phyloP scores from a whole-genome alignment of 2,329 filamentous ascomycete species.

The Exophiala oligosperma region DNA sequence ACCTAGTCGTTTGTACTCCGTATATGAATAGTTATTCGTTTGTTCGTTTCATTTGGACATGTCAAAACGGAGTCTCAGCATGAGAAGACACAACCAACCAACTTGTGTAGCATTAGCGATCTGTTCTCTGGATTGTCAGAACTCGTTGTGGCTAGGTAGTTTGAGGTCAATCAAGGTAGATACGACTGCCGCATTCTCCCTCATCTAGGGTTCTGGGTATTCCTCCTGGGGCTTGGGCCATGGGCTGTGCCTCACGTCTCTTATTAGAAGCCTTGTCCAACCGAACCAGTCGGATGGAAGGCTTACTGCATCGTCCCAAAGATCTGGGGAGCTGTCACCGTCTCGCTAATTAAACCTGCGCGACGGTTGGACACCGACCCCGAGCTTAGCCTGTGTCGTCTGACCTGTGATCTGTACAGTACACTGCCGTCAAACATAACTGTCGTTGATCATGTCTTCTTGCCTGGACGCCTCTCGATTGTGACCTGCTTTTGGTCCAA shows the following conservation, averaged over 20 bases:
- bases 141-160: too few species aligned
- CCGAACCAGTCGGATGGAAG: constrained; percentile 24
- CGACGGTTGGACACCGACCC: background rate
- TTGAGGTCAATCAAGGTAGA: too few species aligned
- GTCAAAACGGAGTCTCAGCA: too few species aligned
- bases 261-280: constrained; percentile 8
- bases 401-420: background rate
- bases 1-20: too few species aligned
- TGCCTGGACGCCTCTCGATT: too few species aligned
- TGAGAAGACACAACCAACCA: too few species aligned
- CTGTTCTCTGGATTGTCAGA: too few species aligned
- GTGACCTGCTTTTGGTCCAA: too few species aligned
- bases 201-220: background rate
- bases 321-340: constrained; percentile 21
- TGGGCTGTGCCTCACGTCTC: constrained; percentile 3
- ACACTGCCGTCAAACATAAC: background rate
- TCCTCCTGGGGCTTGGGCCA: background rate
- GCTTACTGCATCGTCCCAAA: constrained; percentile 20
- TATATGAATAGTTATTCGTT: too few species aligned
- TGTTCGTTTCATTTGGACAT: too few species aligned
- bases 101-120: too few species aligned
- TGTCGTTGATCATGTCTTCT: too few species aligned
- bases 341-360: background rate
- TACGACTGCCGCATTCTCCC: background rate
- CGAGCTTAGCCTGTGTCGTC: background rate